Base-by-base conservation (phyloP, 306 rosid species). In the Acacia acuminata region DNA sequence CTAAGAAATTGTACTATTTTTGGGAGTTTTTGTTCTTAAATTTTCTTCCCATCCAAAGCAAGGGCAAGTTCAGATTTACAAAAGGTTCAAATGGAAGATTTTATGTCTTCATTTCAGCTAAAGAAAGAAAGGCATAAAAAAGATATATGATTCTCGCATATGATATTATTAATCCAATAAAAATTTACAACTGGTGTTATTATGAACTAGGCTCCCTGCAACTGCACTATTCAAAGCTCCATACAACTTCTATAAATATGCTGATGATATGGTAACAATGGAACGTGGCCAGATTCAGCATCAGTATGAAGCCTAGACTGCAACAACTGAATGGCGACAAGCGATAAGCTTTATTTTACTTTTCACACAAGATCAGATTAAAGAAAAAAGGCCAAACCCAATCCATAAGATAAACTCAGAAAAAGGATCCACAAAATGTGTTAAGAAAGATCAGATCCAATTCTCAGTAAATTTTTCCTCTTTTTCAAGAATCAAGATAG, bases 381-480 rank as follows among this genome's bases (percentile, higher is more conserved):
- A 50, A 4, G 25, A 10, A 48, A 44, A 45, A 5, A 6, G 50
- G 50, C 16, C 67, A n/a, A 12, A 63, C 34, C 11, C 43, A 45
- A 45, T 5, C 45, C 19, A 51, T 73, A 17, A 75, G 38, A 32
- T 48, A 5, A 19, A 71, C 32, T 69, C 20, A 10, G n/a, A 36
- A 25, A 40, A 43, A 8, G 17, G 68, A 61, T 66, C 47, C 67
- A 45, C 70, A 24, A 77, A 14, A 76, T 17, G 82, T 48, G 38
- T 16, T 12, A 60, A 55, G 77, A 75, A 83, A 63, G 63, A 77
- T 68, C 43, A 10, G 67, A 73, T 55, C 47, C 66, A 53, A 60
- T 58, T 66, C 85, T 19, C 22, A 25, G 71, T 60, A 79, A 56
- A 44, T 63, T 70, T 70, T 73, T 77, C 74, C 19, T 32, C 17